These are phyloP conservation scores for Malus fusca DNA, from an alignment of 306 rosid species.

Conservation along the genomic window DNA sequence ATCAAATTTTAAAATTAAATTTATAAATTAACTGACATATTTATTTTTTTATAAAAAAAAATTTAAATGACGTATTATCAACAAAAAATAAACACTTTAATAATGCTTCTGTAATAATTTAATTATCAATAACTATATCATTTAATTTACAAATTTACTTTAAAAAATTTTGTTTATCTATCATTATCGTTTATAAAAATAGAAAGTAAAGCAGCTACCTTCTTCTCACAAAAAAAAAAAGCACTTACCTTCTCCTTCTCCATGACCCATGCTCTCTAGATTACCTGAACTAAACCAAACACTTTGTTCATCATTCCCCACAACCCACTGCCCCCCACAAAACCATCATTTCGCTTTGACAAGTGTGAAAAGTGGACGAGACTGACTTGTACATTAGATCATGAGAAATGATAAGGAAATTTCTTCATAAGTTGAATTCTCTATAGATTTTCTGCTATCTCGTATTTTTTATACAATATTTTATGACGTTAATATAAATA, in stretches of 20 bases:
- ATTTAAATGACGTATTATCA: too few relatives aligned
- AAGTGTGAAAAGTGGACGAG: constrained; percentile 25
- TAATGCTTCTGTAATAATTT: too few relatives aligned
- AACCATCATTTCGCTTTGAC: constrained; percentile 46
- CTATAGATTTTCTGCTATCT: too few relatives aligned
- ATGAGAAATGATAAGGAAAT: background rate
- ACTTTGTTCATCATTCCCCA: constrained; percentile 18
- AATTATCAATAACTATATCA: too few relatives aligned
- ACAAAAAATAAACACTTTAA: too few relatives aligned
- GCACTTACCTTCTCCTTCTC: background rate
- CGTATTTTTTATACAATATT: too few relatives aligned
- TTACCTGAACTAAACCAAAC: background rate
- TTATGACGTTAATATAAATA: accelerated
- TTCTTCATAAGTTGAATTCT: too few relatives aligned
- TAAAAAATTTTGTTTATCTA: background rate
- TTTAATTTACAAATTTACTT: too few relatives aligned
- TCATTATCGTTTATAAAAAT: background rate
- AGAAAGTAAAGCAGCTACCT: background rate
- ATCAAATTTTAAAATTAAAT: too few relatives aligned
- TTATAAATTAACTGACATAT: too few relatives aligned
- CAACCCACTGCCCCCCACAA: constrained; percentile 32
- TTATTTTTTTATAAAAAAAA: too few relatives aligned
- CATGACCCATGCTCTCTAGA: background rate
- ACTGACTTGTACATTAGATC: background rate
- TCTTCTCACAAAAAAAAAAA: too few relatives aligned